Evolutionary conservation across 257 asterid genomes (phyloP), one percentile per base, ranked within the genome.

Genomic region (Cordia subcordata): DNA sequence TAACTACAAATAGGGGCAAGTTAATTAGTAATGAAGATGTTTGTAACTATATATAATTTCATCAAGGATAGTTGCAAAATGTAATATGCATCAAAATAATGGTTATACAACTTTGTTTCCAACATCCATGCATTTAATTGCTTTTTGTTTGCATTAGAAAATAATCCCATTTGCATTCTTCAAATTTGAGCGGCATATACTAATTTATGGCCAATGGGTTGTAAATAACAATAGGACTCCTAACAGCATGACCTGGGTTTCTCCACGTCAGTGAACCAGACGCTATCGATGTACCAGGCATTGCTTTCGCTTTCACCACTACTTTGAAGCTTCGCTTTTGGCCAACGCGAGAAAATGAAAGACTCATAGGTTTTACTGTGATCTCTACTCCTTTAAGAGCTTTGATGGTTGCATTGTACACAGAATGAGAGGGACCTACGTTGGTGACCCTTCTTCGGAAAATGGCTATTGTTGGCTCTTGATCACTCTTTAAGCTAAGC

Each of bases 201-300:
- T 76, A 78, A 46, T 57, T 33, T 37, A 49, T 53, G 37, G 78
- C 73, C 81, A 69, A 58, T 16, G 82, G 83, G 12, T 82, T 79
- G 46, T 58, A 77, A 35, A 90, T 64, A 53, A 79, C 94, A 61
- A 90, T 68, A 47, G 96, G 89, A 54, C 84, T 90, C 74, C 92
- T 80, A 15, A 90, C 96, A 51, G 42, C 53, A 53, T 73, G 58
- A 38, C 57, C 58, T 11, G 71, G 65, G 68, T 86, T 76, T 76
- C 72, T 80, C 98, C 98, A 90, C 10, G 67, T 75, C 18, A 90
- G 70, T 37, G 87, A 82, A 62, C 86, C 95, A n/a, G 98, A 85
- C 52, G 71, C 56, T 66, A 82, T 44, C 39, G 68, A 61, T 23
- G 33, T 68, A 61, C 47, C 60, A 3, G 65, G 16, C 79, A 55